Evolutionary conservation across 768 basidiomycete species (phyloP), one percentile per base, ranked within the genome.

Genomic region (Boletellus ananiceps): DNA sequence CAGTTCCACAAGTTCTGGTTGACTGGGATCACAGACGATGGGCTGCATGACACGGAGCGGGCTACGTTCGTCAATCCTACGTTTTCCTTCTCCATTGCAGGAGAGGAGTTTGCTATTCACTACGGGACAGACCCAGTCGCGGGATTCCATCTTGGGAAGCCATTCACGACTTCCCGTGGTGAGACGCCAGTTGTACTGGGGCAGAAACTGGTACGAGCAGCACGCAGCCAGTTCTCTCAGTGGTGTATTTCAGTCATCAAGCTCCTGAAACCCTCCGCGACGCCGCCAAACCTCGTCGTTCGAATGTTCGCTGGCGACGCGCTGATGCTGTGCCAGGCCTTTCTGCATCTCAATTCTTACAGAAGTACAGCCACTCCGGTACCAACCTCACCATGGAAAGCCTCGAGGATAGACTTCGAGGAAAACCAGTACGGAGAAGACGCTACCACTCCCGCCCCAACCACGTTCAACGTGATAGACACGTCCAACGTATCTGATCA

Each of bases 91-190:
- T 68, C 66, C 18, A 12, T 38, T 13, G 44, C 55, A 2, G 49
- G 58, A 15, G 57, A 66, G 0, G 40, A 49, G 40, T 66, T 63
- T 8, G 40, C 59, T 16, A 56, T 66, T 2, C 68, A 66, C 34
- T 69, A 64, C 40, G 68, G 59, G 15, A 52, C 47, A 8, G 68
- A 67, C 44, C 62, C 66, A 11, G 45, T 68, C 4, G 47, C 52
- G 3, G 67, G 66, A 25, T 67, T 69, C 39, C 66, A 68, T 52
- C 58, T 66, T 13, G 68, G 64, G n/a, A 64, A 68, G 33, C 36
- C 45, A 12, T 47, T 68, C 18, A 57, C 56, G 11, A 43, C 48
- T 19, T 39, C 47, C 16, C 38, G 12, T 23, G 33, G 16, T 0
- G 51, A 58, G 23, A 32, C 51, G 2, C 42, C 45, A 8, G 12